Conservation (phyloP, 116 monocot genomes). For the Thalassia testudinum region DNA sequence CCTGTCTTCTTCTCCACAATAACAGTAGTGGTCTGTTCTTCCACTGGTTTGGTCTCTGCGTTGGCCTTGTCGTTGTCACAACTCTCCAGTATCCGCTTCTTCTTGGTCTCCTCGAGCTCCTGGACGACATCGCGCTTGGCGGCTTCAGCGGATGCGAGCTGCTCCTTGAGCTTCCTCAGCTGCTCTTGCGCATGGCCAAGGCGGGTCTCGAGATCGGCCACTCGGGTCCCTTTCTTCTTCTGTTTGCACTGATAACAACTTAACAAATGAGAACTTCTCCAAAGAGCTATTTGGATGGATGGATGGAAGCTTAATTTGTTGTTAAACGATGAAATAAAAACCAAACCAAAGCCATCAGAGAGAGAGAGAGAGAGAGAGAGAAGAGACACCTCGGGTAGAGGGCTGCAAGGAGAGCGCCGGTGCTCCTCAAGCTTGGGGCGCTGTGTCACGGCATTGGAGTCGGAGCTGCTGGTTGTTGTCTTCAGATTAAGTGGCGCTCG, state of each 20-base stretch:
- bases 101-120: slow-evolving; percentile 32
- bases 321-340: not conserved
- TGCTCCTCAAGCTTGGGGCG: slow-evolving; percentile 32
- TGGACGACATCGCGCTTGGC: slow-evolving; percentile 28
- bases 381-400: slow-evolving; percentile 34
- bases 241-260: slow-evolving; percentile 3
- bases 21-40: too few relatives aligned
- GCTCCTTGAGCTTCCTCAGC: slow-evolving; percentile 59
- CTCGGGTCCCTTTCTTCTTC: slow-evolving; percentile 49
- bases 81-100: not conserved
- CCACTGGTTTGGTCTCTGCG: not conserved
- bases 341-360: too few relatives aligned
- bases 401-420: slow-evolving; percentile 56
- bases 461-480: slow-evolving; percentile 26
- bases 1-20: not conserved
- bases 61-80: slow-evolving; percentile 1
- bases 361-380: not conserved
- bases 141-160: slow-evolving; percentile 40
- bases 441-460: slow-evolving; percentile 16
- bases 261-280: not conserved
- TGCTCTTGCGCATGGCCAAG: slow-evolving; percentile 52
- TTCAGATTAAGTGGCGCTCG: slow-evolving; percentile 62
- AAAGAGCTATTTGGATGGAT: too few relatives aligned
- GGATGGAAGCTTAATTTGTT: not conserved
- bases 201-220: slow-evolving; percentile 53